A percentile compares a stretch with the other conserved stretches of the same genome.
These are phyloP conservation scores for Trichoderma guizhouense DNA, from an alignment of 2,329 filamentous ascomycete species.

Conservation along the genomic window DNA sequence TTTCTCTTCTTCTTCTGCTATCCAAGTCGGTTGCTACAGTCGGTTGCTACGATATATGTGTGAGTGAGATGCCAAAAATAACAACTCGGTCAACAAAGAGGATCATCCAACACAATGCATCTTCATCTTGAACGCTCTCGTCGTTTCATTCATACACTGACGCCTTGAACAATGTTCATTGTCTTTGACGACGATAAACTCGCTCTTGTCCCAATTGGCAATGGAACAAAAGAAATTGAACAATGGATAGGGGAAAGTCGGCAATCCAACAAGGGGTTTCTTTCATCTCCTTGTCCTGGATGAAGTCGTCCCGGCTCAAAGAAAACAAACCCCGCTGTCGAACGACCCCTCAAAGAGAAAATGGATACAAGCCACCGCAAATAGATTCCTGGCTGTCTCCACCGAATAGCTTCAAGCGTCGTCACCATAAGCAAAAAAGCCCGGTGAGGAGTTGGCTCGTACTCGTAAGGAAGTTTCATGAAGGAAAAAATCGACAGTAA, in stretches of 20 bases:
- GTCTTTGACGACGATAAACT: neutral
- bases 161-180: neutral
- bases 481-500: neutral
- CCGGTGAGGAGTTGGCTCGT: neutral
- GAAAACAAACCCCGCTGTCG: neutral
- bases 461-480: neutral
- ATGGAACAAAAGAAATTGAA: neutral
- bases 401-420: neutral
- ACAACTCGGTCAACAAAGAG: neutral
- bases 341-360: constrained; percentile 3
- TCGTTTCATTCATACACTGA: neutral
- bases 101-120: neutral
- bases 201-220: neutral
- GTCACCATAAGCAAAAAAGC: neutral
- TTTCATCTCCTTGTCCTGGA: neutral
- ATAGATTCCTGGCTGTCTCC: constrained; percentile 8
- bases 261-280: neutral
- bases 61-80: neutral
- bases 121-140: neutral
- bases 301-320: neutral
- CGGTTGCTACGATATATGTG: constrained; percentile 3
- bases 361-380: neutral
- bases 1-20: neutral
- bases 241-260: neutral
- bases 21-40: neutral